phyloP scores from a whole-genome alignment of 2,329 filamentous ascomycete genomes.

The Alternaria incomplexa region DNA sequence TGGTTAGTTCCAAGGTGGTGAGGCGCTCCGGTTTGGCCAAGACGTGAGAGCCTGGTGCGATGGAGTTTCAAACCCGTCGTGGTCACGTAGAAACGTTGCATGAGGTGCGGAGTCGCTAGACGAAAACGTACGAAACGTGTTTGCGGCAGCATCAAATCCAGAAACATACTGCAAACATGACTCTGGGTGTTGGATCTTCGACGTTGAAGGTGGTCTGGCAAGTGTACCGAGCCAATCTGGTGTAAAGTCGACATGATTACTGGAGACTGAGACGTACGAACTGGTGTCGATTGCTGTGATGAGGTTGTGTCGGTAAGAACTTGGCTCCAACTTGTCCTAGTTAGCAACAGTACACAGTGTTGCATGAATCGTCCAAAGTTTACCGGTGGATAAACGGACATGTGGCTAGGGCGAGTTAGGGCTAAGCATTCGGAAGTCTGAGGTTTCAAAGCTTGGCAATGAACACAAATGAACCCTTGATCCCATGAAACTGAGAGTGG shows the following conservation, averaged over 20 bases:
- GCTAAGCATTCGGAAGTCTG: constrained; percentile 30
- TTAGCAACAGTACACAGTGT: not conserved
- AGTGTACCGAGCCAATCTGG: not conserved
- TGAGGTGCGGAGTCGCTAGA: constrained; percentile 12
- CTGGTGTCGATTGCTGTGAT: not conserved
- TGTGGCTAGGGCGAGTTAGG: constrained; percentile 16
- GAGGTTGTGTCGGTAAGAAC: not conserved
- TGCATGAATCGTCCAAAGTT: not conserved
- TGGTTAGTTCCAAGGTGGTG: constrained; percentile 20
- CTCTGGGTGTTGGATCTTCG: not conserved
- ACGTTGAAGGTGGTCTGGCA: not conserved
- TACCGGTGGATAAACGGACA: not conserved
- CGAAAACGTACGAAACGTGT: constrained; percentile 29
- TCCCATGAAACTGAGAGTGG: constrained; percentile 29
- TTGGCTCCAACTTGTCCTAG: not conserved
- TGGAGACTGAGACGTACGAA: not conserved
- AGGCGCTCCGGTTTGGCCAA: constrained; percentile 40
- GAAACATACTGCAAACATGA: constrained; percentile 17
- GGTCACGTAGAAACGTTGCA: constrained; percentile 20
- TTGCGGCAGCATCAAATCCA: constrained; percentile 30
- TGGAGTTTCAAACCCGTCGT: constrained; percentile 20
- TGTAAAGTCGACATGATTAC: not conserved
- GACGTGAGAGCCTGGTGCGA: constrained; percentile 23
- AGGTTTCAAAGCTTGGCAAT: constrained; percentile 32
- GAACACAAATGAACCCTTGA: constrained; percentile 23